phyloP scores from a whole-genome alignment of 768 basidiomycete genomes.

The Botryobasidium botryosum region DNA sequence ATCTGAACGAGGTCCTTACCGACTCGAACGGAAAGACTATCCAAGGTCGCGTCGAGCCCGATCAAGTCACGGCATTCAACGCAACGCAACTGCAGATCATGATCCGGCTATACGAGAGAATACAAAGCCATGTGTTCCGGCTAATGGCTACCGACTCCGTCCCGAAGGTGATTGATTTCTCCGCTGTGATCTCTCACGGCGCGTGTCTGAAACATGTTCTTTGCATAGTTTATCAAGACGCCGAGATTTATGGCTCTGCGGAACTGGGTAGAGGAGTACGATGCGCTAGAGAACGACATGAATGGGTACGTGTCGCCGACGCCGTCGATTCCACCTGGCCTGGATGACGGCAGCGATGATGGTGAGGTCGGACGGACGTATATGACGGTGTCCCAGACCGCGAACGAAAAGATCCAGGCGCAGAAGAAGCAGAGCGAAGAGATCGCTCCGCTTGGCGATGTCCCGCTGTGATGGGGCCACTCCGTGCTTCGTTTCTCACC shows the following conservation, averaged over 20 bases:
- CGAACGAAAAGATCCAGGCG: conserved; percentile 30
- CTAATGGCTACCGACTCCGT: conserved; percentile 98
- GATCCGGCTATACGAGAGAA: conserved; percentile 86
- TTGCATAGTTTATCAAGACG: conserved; percentile 67
- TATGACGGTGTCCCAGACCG: conserved; percentile 70
- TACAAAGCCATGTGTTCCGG: conserved; percentile 92
- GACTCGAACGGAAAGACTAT: conserved; percentile 54
- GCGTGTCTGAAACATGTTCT: background rate
- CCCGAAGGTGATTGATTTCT: conserved; percentile 51
- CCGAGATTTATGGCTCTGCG: conserved; percentile 63
- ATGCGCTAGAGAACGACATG: conserved; percentile 35
- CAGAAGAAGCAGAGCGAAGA: background rate
- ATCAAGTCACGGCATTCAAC: conserved; percentile 68
- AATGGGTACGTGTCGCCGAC: conserved; percentile 36
- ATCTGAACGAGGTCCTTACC: conserved; percentile 79
- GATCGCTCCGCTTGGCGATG: background rate
- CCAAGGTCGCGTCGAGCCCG: conserved; percentile 65
- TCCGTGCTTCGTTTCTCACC: background rate
- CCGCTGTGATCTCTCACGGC: background rate
- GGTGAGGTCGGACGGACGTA: conserved; percentile 66
- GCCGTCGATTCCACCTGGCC: conserved; percentile 54
- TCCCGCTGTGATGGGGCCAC: background rate
- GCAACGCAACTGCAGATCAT: conserved; percentile 91
- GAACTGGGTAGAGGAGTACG: conserved; percentile 62
- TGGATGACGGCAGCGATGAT: conserved; percentile 38